Percentiles rank a stretch among this genome's conserved stretches.
Evolutionary conservation across 441 rosid genomes (phyloP).

Genomic region (Brassica hybrid): DNA sequence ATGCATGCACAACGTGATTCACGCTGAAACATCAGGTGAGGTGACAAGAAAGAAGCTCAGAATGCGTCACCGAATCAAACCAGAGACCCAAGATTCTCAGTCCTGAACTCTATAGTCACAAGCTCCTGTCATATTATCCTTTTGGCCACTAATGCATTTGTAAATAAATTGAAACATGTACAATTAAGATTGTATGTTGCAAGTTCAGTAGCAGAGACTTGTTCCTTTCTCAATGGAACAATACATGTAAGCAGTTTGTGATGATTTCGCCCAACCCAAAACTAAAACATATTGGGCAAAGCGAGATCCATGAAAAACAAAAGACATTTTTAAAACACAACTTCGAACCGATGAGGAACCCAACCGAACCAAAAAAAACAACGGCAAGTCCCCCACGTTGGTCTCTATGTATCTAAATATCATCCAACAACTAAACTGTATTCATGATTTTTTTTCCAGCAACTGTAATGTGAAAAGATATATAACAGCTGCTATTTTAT

Average conservation of each 20-base stretch:
- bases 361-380: slow-evolving; percentile 39
- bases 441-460: slow-evolving; percentile 15
- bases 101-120: not conserved
- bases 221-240: not conserved
- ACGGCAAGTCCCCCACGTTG: slow-evolving; percentile 29
- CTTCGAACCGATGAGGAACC: slow-evolving; percentile 29
- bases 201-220: not conserved
- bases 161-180: not conserved
- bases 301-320: slow-evolving; percentile 15
- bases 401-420: slow-evolving; percentile 16
- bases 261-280: slow-evolving; percentile 33
- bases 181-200: not conserved
- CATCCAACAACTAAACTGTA: slow-evolving; percentile 19
- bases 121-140: not conserved
- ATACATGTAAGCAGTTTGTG: not conserved
- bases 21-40: too few relatives aligned
- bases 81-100: not conserved
- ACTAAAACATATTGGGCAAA: slow-evolving; percentile 40
- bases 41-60: too few relatives aligned
- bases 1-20: too few relatives aligned
- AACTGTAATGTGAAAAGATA: slow-evolving; percentile 41
- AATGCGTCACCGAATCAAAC: too few relatives aligned
- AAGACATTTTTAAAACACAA: slow-evolving; percentile 31
- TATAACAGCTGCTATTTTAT: slow-evolving; percentile 47
- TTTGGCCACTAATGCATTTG: not conserved